Evolutionary conservation across 2,329 filamentous ascomycete species (phyloP).

Genomic region (Clarireedia homoeocarpa): DNA sequence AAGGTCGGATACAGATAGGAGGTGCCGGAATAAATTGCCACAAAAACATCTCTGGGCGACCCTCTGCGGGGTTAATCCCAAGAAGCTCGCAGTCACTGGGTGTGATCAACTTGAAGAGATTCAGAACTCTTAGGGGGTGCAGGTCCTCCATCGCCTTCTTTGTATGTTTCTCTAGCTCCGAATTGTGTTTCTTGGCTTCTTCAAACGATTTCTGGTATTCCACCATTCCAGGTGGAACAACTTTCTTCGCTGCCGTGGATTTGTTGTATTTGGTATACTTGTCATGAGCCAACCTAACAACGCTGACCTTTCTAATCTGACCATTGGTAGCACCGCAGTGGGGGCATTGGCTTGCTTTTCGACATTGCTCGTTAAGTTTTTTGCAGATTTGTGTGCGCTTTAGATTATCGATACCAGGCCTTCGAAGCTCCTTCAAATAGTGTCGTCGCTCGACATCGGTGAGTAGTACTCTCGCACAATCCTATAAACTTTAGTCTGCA

Average conservation of each 20-base stretch:
- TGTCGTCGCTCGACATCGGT: constrained; percentile 69
- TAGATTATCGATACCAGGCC: constrained; percentile 78
- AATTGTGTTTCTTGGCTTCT: constrained; percentile 67
- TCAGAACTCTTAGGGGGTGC: constrained; percentile 80
- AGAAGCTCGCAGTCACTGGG: constrained; percentile 84
- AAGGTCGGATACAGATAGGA: constrained; percentile 88
- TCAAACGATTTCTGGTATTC: constrained; percentile 81
- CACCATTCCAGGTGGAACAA: constrained; percentile 71
- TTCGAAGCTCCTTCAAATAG: constrained; percentile 73
- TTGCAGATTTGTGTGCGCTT: constrained; percentile 78
- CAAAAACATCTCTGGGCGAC: constrained; percentile 90
- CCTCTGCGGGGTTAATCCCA: constrained; percentile 78
- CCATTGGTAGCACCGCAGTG: constrained; percentile 80
- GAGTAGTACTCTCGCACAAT: constrained; percentile 78
- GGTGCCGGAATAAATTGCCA: constrained; percentile 96
- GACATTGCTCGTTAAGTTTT: constrained; percentile 80
- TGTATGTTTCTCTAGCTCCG: constrained; percentile 82
- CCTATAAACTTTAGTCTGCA: constrained; percentile 33
- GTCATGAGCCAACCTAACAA: constrained; percentile 92
- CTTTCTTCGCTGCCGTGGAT: constrained; percentile 79
- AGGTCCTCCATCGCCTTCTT: constrained; percentile 92
- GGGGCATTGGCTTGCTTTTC: constrained; percentile 76
- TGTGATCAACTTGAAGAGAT: constrained; percentile 83
- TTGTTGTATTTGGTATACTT: constrained; percentile 84
- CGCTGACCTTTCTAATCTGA: constrained; percentile 81